phyloP scores from a whole-genome alignment of 2,329 filamentous ascomycete genomes.

The Pleurostoma richardsiae region DNA sequence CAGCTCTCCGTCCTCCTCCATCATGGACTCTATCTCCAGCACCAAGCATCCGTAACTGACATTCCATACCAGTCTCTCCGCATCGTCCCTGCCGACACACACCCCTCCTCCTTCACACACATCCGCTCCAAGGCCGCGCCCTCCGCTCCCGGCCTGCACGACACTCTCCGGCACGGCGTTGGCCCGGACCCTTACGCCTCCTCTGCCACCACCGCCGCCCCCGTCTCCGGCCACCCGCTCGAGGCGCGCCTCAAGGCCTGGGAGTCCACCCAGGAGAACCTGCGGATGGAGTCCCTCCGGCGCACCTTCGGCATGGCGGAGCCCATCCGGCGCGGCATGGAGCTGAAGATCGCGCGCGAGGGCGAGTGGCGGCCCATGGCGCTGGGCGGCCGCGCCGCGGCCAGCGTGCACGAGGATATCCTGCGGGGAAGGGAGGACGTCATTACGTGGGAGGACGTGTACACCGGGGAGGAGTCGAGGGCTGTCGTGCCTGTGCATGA shows the following conservation, averaged over 20 bases:
- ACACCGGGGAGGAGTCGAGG: conserved; percentile 70
- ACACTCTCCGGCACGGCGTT: conserved; percentile 83
- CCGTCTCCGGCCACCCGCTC: conserved; percentile 79
- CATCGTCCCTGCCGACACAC: conserved; percentile 68
- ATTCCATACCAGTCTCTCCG: conserved; percentile 66
- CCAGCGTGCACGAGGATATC: conserved; percentile 84
- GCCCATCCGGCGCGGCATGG: conserved; percentile 89
- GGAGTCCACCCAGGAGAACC: conserved; percentile 79
- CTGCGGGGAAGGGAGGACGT: conserved; percentile 72
- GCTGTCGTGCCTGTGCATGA: conserved; percentile 72
- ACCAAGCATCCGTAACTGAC: conserved; percentile 10
- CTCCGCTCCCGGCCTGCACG: conserved; percentile 88
- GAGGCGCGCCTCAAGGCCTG: conserved; percentile 85
- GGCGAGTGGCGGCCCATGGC: conserved; percentile 75
- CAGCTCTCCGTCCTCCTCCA: conserved; percentile 3
- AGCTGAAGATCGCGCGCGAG: conserved; percentile 79
- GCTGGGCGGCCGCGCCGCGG: conserved; percentile 53
- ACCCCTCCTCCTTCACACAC: conserved; percentile 64
- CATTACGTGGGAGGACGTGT: conserved; percentile 92
- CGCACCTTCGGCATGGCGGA: conserved; percentile 89
- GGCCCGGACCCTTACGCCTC: conserved; percentile 52
- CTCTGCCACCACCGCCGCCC: conserved; percentile 31
- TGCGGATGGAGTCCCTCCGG: conserved; percentile 86
- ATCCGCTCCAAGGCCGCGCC: conserved; percentile 62
- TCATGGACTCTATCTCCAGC: not conserved